Conservation (phyloP, 306 rosid species). For the Mucuna pruriens region DNA sequence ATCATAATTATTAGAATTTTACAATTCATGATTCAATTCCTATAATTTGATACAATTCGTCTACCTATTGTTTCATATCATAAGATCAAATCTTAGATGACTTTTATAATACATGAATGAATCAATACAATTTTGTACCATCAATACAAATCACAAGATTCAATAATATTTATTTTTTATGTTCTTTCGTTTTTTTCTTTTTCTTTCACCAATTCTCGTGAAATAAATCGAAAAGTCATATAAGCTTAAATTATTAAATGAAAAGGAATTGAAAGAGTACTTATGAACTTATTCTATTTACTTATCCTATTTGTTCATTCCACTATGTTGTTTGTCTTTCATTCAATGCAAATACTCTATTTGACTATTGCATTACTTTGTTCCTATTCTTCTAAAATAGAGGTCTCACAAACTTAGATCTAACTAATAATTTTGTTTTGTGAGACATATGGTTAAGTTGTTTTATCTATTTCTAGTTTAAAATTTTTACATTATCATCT, state of each 20-base stretch:
- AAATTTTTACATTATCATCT: background rate
- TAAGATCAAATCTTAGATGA: too few species aligned
- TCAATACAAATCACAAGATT: too few species aligned
- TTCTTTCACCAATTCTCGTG: background rate
- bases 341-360: background rate
- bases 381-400: background rate
- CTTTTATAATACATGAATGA: too few species aligned
- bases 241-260: background rate
- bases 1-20: too few species aligned
- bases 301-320: background rate
- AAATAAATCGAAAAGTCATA: background rate
- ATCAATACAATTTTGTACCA: too few species aligned
- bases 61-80: too few species aligned
- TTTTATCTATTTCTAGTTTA: background rate
- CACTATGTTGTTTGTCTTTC: background rate
- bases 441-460: background rate
- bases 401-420: background rate
- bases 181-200: too few species aligned
- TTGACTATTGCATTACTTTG: background rate
- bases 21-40: too few species aligned
- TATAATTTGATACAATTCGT: too few species aligned
- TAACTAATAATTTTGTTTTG: background rate
- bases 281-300: background rate
- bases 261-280: background rate
- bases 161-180: too few species aligned